These are phyloP conservation scores for Epichloe bromicola DNA, from an alignment of 2,329 filamentous ascomycete species.

Conservation along the genomic window DNA sequence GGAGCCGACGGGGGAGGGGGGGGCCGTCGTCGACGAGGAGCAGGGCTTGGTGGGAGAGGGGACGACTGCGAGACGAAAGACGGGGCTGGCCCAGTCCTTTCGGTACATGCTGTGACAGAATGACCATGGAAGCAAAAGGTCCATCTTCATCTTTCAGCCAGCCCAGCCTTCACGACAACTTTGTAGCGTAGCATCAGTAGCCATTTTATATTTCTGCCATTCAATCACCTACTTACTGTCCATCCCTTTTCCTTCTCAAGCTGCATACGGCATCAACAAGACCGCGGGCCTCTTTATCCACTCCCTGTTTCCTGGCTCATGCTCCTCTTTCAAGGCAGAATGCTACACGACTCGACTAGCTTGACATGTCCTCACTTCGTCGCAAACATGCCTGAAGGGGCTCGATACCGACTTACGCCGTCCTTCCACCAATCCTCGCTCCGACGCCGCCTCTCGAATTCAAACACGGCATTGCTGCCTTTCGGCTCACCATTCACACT, in stretches of 20 bases:
- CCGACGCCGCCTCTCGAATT: constrained; percentile 12
- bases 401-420: constrained; percentile 18
- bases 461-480: constrained; percentile 13
- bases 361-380: not conserved
- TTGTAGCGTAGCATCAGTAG: too few species aligned
- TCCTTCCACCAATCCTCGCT: constrained; percentile 24
- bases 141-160: too few species aligned
- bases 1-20: constrained; percentile 9
- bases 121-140: too few species aligned
- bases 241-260: too few species aligned
- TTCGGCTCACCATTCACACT: constrained; percentile 13
- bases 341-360: not conserved
- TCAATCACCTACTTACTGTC: too few species aligned
- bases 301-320: not conserved
- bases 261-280: too few species aligned
- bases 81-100: constrained; percentile 19
- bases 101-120: constrained; percentile 31
- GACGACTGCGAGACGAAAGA: constrained; percentile 12
- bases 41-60: constrained; percentile 20
- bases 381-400: constrained; percentile 5
- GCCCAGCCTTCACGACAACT: too few species aligned
- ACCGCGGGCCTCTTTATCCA: not conserved
- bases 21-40: constrained; percentile 24
- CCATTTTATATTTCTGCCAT: too few species aligned
- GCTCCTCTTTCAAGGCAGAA: not conserved